Percentiles rank a stretch among this genome's conserved stretches.
Conservation (phyloP, 1,284 basidiomycete species). For the Ceraceosorus guamensis region DNA sequence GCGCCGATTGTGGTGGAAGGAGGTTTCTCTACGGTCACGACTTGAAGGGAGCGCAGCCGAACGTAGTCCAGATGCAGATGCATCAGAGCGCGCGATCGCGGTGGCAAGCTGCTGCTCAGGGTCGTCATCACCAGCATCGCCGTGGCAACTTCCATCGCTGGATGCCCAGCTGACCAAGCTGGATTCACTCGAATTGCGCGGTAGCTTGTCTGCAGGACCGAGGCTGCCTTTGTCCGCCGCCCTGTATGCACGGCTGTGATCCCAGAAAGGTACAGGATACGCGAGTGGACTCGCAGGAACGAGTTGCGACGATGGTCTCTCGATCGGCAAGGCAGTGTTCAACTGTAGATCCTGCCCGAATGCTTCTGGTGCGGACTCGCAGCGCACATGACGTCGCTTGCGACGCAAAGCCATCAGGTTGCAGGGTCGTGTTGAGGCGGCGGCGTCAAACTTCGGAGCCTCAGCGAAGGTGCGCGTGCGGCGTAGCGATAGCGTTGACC, state of each 20-base stretch:
- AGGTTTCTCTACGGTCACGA: too few species aligned
- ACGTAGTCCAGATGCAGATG: too few species aligned
- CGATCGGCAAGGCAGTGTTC: constrained; percentile 8
- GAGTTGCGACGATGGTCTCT: constrained; percentile 5
- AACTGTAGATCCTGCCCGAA: constrained; percentile 7
- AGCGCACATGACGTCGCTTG: not conserved
- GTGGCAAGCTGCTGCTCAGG: constrained; percentile 35
- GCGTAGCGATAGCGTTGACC: too few species aligned
- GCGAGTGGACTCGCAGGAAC: not conserved
- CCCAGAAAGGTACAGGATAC: constrained; percentile 2
- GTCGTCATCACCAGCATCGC: constrained; percentile 33
- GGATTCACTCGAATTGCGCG: not conserved
- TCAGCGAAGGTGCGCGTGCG: not conserved
- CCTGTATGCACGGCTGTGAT: too few species aligned
- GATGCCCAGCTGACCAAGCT: constrained; percentile 5
- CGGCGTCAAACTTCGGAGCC: not conserved
- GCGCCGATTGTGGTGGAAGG: too few species aligned
- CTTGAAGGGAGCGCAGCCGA: too few species aligned
- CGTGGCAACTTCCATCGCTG: constrained; percentile 38
- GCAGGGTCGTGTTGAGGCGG: not conserved
- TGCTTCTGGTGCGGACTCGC: not conserved
- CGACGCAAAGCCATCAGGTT: too few species aligned
- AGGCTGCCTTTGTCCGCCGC: not conserved
- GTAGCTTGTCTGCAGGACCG: not conserved
- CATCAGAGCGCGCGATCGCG: constrained; percentile 15